Conservation (phyloP, 2,329 filamentous ascomycete genomes). For the Grosmannia penicillata region DNA sequence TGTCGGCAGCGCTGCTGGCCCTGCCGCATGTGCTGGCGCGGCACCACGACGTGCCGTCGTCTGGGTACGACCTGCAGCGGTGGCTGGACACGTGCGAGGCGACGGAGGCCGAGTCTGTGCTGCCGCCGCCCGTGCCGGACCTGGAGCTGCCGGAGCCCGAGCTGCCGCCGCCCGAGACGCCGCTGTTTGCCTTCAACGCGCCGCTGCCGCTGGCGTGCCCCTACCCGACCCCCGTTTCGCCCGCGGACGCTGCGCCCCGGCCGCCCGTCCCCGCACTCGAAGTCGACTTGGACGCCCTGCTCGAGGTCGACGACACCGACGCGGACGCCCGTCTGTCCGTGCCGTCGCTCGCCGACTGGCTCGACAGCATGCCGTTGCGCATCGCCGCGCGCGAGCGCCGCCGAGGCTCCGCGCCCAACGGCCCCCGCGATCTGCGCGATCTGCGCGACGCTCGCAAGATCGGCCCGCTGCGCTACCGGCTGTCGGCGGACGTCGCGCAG, state of each 20-base stretch:
- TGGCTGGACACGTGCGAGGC: conserved; percentile 5
- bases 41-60: conserved; percentile 5
- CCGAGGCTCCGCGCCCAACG: no score
- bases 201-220: background rate
- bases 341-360: conserved; percentile 7
- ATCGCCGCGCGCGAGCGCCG: no score
- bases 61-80: conserved; percentile 6
- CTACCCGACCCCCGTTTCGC: no score
- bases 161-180: no score
- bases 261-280: background rate
- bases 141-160: no score
- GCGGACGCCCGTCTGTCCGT: background rate
- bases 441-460: no score
- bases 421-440: no score
- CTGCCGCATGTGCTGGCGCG: conserved; percentile 4
- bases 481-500: conserved; percentile 17
- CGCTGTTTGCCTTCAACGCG: no score
- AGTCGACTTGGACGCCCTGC: background rate
- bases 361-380: conserved; percentile 12
- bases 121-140: no score
- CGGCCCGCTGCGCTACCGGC: conserved; percentile 13
- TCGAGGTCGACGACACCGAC: background rate
- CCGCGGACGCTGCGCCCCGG: no score
- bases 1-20: conserved; percentile 2
- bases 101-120: background rate